phyloP scores from a whole-genome alignment of 371 early-diverging fungal species.

The Apophysomyces elegans region DNA sequence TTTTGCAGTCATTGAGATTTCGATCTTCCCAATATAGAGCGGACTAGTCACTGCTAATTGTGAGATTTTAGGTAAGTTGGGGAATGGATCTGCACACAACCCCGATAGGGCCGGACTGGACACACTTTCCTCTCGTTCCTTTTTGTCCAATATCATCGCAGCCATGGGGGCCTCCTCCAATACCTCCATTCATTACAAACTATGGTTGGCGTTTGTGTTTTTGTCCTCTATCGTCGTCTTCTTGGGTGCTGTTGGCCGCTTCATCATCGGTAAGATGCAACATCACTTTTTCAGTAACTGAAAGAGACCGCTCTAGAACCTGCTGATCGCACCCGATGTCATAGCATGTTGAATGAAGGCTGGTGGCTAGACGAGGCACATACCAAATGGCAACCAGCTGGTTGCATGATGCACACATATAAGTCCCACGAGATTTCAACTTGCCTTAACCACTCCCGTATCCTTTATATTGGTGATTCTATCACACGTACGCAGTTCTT shows the following conservation, averaged over 20 bases:
- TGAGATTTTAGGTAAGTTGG: too few species aligned
- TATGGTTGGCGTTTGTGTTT: background rate
- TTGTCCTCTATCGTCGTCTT: background rate
- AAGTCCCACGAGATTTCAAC: constrained; percentile 31
- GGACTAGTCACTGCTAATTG: too few species aligned
- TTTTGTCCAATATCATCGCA: background rate
- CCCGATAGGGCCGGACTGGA: too few species aligned
- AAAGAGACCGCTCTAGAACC: constrained; percentile 17
- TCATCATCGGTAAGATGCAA: constrained; percentile 2
- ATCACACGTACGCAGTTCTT: constrained; percentile 66
- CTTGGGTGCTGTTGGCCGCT: constrained; percentile 3
- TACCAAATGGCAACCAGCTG: constrained; percentile 62
- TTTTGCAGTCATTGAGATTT: too few species aligned
- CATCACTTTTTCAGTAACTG: background rate
- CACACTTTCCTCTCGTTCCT: background rate
- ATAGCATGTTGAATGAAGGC: constrained; percentile 52
- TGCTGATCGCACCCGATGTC: constrained; percentile 33
- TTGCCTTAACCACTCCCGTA: constrained; percentile 53
- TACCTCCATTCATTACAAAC: constrained; percentile 3
- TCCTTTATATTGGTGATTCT: constrained; percentile 72
- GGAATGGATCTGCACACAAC: too few species aligned
- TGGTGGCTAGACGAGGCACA: constrained; percentile 42
- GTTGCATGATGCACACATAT: constrained; percentile 65
- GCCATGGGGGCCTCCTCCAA: constrained; percentile 7
- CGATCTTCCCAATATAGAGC: too few species aligned